Conservation (phyloP, 257 asterid species). For the Solanum lycopersicoides region DNA sequence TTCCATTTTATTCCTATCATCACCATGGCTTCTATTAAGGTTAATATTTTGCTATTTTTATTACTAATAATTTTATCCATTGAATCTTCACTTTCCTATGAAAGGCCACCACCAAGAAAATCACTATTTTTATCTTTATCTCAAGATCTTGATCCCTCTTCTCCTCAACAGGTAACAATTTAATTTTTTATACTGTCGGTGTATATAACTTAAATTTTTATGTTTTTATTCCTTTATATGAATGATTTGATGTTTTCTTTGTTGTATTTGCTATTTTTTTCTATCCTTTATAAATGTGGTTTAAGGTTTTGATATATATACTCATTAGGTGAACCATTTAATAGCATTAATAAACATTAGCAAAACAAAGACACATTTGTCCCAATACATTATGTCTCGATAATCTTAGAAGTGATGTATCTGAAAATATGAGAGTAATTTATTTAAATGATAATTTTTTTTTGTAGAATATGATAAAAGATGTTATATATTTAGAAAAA, state of each 20-base stretch:
- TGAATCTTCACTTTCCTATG: slow-evolving; percentile 8
- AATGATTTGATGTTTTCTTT: not conserved
- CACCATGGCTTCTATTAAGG: slow-evolving; percentile 8
- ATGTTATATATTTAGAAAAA: too few relatives aligned
- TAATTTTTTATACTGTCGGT: not conserved
- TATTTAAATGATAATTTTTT: not conserved
- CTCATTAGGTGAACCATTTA: not conserved
- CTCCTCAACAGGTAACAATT: slow-evolving; percentile 36
- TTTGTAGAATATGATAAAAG: too few relatives aligned
- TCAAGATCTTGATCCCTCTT: slow-evolving; percentile 2
- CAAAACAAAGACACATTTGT: not conserved
- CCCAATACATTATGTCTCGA: too few relatives aligned
- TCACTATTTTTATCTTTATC: slow-evolving; percentile 6
- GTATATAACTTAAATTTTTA: not conserved
- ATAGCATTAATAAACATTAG: not conserved
- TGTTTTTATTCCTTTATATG: not conserved
- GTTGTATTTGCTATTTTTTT: not conserved
- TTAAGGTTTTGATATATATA: not conserved
- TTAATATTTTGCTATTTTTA: not conserved
- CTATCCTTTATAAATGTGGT: not conserved
- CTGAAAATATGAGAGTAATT: not conserved
- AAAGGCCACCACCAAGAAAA: slow-evolving; percentile 28
- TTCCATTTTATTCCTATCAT: not conserved
- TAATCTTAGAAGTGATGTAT: too few relatives aligned
- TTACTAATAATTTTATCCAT: not conserved